Conservation (phyloP, 352 stramenopile species). For the Phytopythium ostracodes region DNA sequence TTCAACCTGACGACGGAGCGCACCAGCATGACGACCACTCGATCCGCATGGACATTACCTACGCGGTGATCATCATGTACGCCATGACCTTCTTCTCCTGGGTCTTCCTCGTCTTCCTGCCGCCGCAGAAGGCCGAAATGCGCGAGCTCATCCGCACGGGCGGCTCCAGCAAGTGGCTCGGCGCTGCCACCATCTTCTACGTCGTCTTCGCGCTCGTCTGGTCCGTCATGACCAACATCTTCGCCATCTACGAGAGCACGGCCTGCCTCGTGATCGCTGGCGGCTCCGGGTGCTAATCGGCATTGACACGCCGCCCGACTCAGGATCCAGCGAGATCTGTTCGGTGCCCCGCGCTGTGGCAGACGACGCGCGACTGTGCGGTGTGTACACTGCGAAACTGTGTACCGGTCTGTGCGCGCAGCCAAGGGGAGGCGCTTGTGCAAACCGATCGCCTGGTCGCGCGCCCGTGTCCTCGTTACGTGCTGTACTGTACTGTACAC, state of each 20-base stretch:
- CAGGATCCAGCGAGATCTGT: too few species aligned
- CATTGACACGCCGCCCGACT: too few species aligned
- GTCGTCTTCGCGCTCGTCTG: too few species aligned
- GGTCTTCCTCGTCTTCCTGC: conserved; percentile 20
- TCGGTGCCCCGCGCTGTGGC: too few species aligned
- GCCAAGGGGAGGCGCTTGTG: conserved; percentile 18
- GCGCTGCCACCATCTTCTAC: conserved; percentile 19
- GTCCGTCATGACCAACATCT: too few species aligned
- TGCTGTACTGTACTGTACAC: too few species aligned
- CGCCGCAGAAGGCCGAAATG: conserved; percentile 21
- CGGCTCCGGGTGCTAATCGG: too few species aligned
- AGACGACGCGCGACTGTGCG: too few species aligned
- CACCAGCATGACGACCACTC: conserved; percentile 16
- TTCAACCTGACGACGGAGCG: conserved; percentile 21
- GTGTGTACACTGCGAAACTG: too few species aligned
- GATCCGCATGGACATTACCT: conserved; percentile 20
- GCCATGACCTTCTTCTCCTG: conserved; percentile 14
- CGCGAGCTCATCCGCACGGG: conserved; percentile 15
- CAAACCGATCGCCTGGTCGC: conserved; percentile 6
- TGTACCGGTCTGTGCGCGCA: too few species aligned
- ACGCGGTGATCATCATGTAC: conserved; percentile 20
- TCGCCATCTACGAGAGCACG: too few species aligned
- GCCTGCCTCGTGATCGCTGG: too few species aligned
- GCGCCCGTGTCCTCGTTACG: not conserved
- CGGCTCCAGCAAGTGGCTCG: conserved; percentile 15